Percentiles rank a stretch among this genome's conserved stretches.
Conservation (phyloP, 306 rosid genomes). For the Pyrus pyrifolia region DNA sequence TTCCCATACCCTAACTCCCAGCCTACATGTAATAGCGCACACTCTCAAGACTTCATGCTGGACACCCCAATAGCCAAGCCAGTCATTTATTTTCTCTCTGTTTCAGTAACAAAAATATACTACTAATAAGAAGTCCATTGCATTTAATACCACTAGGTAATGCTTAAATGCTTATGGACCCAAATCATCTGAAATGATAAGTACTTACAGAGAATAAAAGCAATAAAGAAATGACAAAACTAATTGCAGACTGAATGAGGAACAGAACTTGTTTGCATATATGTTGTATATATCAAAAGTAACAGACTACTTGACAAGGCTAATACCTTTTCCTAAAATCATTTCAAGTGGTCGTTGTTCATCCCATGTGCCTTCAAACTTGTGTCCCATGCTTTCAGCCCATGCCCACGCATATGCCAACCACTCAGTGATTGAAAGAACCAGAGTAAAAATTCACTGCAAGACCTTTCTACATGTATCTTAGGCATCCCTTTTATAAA, state of each 20-base stretch:
- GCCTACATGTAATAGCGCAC: slow-evolving; percentile 71
- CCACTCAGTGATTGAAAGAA: neutral
- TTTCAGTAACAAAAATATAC: slow-evolving; percentile 20
- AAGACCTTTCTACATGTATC: too few species aligned
- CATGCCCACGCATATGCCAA: slow-evolving; percentile 46
- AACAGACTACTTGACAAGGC: neutral
- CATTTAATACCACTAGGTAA: neutral
- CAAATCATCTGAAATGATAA: neutral
- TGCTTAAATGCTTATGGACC: slow-evolving; percentile 3
- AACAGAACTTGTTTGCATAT: neutral
- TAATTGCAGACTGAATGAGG: neutral
- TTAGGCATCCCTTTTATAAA: neutral
- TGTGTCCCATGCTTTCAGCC: slow-evolving; percentile 75
- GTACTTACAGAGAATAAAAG: neutral
- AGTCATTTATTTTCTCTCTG: slow-evolving; percentile 82
- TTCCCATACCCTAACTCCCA: slow-evolving; percentile 89
- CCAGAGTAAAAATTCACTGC: too few species aligned
- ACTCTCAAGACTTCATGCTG: slow-evolving; percentile 86
- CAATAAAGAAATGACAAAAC: neutral
- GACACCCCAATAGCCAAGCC: slow-evolving; percentile 83
- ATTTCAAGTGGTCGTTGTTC: slow-evolving; percentile 81
- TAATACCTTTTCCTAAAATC: slow-evolving; percentile 76
- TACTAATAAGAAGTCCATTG: neutral
- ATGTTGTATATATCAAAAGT: neutral
- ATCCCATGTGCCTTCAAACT: slow-evolving; percentile 91